A percentile compares a stretch with the other conserved stretches of the same genome.
Conservation (phyloP, 352 stramenopile species). For the Blastocystis sp. region DNA sequence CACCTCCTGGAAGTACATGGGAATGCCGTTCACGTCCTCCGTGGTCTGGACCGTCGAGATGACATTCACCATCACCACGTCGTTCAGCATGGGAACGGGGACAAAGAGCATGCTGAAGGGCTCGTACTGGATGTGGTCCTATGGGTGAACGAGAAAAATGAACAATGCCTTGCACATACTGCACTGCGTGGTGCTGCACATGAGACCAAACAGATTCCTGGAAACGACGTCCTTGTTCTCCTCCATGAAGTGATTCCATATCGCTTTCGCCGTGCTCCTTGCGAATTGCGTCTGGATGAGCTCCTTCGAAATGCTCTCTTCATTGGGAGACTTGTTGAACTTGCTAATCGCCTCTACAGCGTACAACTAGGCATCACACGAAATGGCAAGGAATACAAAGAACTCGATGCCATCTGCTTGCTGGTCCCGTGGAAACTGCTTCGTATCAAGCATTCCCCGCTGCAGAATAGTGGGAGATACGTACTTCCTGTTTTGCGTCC, state of each 20-base stretch:
- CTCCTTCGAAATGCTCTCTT: background rate
- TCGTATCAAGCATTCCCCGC: background rate
- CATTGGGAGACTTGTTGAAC: background rate
- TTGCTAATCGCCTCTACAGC: background rate
- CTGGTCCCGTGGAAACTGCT: background rate
- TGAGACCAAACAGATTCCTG: background rate
- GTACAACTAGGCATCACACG: background rate
- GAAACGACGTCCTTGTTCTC: background rate
- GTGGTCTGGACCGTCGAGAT: background rate
- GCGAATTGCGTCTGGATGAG: background rate
- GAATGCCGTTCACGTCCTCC: background rate
- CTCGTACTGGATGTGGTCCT: background rate
- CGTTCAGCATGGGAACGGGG: background rate
- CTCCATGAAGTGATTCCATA: background rate
- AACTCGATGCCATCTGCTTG: conserved; percentile 39
- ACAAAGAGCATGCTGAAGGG: background rate
- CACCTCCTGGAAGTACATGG: background rate
- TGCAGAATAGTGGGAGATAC: background rate
- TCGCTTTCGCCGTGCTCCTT: too few relatives aligned
- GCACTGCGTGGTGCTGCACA: background rate
- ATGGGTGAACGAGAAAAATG: background rate
- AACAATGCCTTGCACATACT: background rate
- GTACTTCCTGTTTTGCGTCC: background rate
- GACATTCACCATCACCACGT: conserved; percentile 15
- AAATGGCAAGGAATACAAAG: background rate